Evolutionary conservation across 495 filamentous ascomycete species (phyloP).

Genomic region (Aspergillus funiculosus): DNA sequence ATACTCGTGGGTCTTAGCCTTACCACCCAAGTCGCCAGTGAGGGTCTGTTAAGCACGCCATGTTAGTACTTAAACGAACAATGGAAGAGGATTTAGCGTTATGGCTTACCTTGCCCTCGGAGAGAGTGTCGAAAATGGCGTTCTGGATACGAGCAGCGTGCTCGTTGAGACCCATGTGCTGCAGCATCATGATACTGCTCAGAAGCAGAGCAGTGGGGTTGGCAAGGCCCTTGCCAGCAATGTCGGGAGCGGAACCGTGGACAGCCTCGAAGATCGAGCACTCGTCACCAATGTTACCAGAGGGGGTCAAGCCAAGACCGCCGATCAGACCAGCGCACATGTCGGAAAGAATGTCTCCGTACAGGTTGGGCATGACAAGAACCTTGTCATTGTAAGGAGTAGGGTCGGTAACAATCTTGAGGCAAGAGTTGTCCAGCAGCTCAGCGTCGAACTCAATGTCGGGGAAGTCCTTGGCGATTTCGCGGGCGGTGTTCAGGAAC

Average conservation of each 20-base stretch:
- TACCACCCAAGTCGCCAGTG: constrained; percentile 93
- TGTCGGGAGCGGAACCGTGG: constrained; percentile 95
- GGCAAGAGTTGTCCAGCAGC: constrained; percentile 95
- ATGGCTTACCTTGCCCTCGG: constrained; percentile 76
- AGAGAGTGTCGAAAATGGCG: constrained; percentile 87
- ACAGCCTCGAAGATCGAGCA: constrained; percentile 99
- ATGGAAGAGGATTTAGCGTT: background rate
- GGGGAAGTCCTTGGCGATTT: constrained; percentile 90
- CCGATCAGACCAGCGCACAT: constrained; percentile 99
- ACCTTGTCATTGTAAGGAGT: constrained; percentile 98
- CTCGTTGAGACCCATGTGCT: constrained; percentile 88
- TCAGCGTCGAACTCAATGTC: constrained; percentile 92
- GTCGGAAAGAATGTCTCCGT: constrained; percentile 98
- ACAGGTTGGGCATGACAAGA: constrained; percentile 98
- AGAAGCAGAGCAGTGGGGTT: constrained; percentile 93
- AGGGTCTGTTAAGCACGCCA: constrained; percentile 46
- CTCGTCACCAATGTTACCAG: constrained; percentile 97
- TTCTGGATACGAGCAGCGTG: constrained; percentile 85
- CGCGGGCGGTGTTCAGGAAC: constrained; percentile 78
- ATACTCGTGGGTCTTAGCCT: constrained; percentile 87
- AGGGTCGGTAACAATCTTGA: constrained; percentile 95
- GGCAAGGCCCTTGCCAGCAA: constrained; percentile 89
- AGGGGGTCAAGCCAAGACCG: constrained; percentile 92
- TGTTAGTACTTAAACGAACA: constrained; percentile 13
- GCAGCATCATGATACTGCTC: constrained; percentile 96